These are phyloP conservation scores for Thinopyrum obtusiflorum DNA, from an alignment of 202 grass and related monocot species.

Conservation along the genomic window DNA sequence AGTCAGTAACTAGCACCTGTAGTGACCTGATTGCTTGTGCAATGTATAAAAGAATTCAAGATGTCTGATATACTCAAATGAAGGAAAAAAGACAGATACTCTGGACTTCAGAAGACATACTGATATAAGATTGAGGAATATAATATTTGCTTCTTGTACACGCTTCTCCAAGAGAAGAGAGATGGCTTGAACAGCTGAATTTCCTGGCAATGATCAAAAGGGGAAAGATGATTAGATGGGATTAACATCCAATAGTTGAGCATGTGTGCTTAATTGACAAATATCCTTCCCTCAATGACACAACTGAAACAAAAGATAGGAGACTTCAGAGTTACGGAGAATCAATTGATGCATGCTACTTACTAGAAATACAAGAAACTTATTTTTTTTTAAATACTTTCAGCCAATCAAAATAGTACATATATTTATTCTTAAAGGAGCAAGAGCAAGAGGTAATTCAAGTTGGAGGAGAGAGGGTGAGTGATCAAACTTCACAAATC, in stretches of 20 bases:
- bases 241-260: neutral
- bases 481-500: neutral
- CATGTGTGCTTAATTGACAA: neutral
- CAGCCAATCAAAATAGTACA: neutral
- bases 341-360: neutral
- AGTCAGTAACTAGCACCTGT: neutral
- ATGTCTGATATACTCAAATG: neutral
- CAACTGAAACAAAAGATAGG: neutral
- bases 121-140: conserved; percentile 69
- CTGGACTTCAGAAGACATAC: conserved; percentile 48
- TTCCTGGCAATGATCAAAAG: conserved; percentile 56
- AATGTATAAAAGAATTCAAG: neutral
- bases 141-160: conserved; percentile 64
- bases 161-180: conserved; percentile 81
- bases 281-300: neutral
- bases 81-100: conserved; percentile 7
- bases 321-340: neutral
- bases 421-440: neutral
- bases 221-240: neutral
- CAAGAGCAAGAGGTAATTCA: neutral
- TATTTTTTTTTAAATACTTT: neutral
- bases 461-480: neutral
- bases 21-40: neutral
- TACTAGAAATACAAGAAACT: neutral
- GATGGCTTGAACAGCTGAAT: conserved; percentile 93